These are phyloP conservation scores for Paradendryphiella salina DNA, from an alignment of 2,329 filamentous ascomycete genomes.

Conservation along the genomic window DNA sequence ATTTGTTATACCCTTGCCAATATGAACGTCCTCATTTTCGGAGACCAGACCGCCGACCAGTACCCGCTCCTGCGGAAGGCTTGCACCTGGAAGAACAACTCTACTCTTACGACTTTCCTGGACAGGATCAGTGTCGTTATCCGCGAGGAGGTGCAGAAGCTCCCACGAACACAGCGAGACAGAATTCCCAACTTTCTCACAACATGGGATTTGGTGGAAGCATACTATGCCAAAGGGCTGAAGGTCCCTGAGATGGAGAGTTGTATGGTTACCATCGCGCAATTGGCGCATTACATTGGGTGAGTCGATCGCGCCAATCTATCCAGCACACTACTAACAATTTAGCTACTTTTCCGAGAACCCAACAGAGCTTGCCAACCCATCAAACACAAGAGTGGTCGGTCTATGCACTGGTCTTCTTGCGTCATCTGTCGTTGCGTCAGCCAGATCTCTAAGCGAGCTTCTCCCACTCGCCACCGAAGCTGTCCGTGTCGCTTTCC, in stretches of 20 bases:
- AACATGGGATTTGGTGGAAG: slow-evolving; percentile 66
- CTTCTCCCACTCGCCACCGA: slow-evolving; percentile 66
- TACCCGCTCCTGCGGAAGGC: slow-evolving; percentile 62
- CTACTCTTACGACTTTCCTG: slow-evolving; percentile 65
- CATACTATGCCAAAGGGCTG: slow-evolving; percentile 60
- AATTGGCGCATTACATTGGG: slow-evolving; percentile 71
- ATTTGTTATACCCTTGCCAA: slow-evolving; percentile 34
- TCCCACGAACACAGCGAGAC: slow-evolving; percentile 61
- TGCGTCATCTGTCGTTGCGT: slow-evolving; percentile 69
- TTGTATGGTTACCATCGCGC: slow-evolving; percentile 65
- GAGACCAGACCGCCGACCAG: slow-evolving; percentile 71
- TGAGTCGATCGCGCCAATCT: slow-evolving; percentile 46
- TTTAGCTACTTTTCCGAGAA: slow-evolving; percentile 54
- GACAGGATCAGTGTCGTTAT: slow-evolving; percentile 62
- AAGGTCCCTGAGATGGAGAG: slow-evolving; percentile 68
- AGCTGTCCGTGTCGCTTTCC: slow-evolving; percentile 67
- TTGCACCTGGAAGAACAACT: slow-evolving; percentile 55
- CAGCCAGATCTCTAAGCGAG: slow-evolving; percentile 63
- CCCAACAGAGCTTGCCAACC: slow-evolving; percentile 57
- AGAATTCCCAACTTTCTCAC: slow-evolving; percentile 65
- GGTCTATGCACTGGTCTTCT: slow-evolving; percentile 71
- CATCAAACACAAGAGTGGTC: slow-evolving; percentile 58
- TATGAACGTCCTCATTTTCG: slow-evolving; percentile 64
- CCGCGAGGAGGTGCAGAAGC: slow-evolving; percentile 61
- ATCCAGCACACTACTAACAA: slow-evolving; percentile 31